Base-by-base conservation (phyloP, 345 rosid genomes). In the Eutrema yunnanense region DNA sequence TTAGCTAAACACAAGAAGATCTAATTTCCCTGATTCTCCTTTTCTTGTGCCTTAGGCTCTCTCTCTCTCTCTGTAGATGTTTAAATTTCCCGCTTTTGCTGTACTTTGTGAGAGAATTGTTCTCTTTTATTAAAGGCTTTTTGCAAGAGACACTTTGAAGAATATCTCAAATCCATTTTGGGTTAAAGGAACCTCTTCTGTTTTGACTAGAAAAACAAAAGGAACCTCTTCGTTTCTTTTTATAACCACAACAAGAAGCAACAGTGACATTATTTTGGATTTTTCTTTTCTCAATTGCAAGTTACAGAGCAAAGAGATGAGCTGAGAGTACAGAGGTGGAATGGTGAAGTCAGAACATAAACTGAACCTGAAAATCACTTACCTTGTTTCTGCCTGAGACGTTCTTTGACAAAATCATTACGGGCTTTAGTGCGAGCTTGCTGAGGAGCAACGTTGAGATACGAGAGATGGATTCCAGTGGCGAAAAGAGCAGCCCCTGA, bases 351-450 rank as follows among this genome's bases (percentile, higher is more conserved):
- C 37, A 26, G 38, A 63, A 19, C 22, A 19, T 19, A 19, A 19
- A 0, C 22, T 19, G 63, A 67, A 65, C 33, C 40, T 54, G 13
- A 33, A 52, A 55, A 52, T 67, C 55, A 74, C 51, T 77, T 67
- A 65, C 93, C 92, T 16, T 78, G 81, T 78, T 83, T 90, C 82
- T 82, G 84, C 53, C 76, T 81, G 78, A 90, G 76, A 14, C 77
- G 73, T 37, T 86, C 86, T 72, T 58, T 88, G 22, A 88, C 92
- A 48, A 84, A 86, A 36, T 92, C 92, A 48, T 81, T 82, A 7
- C 96, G 96, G 71, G 98, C 96, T 81, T 87, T 84, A 52, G 78
- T 88, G 4, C 98, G 86, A 43, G 92, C 96, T 72, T 79, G 93
- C 71, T 90, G 96, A 42, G 96, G 96, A 33, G 86, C 89, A 46